Percentiles rank a stretch among this genome's conserved stretches.
These are phyloP conservation scores for Wickerhamomyces sp. DNA, from an alignment of 1,139 yeast genomes.

Conservation along the genomic window DNA sequence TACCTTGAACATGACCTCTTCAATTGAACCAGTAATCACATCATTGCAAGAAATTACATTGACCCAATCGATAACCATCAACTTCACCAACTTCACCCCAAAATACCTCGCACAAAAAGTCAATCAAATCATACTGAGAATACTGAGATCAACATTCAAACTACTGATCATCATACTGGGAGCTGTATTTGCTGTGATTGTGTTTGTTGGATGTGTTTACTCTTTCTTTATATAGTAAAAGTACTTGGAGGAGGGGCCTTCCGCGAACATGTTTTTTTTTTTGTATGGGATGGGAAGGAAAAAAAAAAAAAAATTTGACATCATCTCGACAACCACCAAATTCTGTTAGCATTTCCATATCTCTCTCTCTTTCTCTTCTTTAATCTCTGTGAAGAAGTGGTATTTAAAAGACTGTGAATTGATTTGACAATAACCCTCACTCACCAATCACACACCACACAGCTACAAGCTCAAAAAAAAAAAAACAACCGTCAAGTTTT, in stretches of 20 bases:
- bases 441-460: no score
- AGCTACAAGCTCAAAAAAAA: no score
- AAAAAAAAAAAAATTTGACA: neutral
- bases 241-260: no score
- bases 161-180: neutral
- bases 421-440: no score
- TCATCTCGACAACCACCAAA: neutral
- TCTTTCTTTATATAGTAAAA: neutral
- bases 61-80: neutral
- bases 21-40: neutral
- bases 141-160: no score
- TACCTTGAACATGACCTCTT: neutral
- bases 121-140: neutral
- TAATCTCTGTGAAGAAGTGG: no score
- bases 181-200: neutral
- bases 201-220: slow-evolving; percentile 1
- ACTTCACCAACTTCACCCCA: neutral
- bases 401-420: no score
- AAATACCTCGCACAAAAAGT: neutral
- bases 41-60: neutral
- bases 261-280: neutral
- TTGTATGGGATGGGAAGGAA: neutral
- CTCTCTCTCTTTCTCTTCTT: no score
- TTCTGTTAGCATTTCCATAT: neutral
- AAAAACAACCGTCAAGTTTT: no score